phyloP scores from a whole-genome alignment of 164 flowering plant species.

The Cinnamomum micranthum region DNA sequence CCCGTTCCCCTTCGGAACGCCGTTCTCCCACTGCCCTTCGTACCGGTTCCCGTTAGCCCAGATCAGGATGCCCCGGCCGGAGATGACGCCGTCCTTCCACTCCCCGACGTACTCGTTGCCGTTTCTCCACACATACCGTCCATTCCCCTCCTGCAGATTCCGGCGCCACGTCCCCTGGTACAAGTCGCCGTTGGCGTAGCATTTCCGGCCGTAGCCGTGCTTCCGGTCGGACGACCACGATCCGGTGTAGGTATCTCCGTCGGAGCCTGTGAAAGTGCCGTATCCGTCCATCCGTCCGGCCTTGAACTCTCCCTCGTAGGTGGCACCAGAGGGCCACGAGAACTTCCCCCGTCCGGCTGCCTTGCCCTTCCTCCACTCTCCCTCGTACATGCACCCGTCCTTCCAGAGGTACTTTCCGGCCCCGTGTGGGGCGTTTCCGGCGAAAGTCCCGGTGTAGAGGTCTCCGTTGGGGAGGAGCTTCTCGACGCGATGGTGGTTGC shows the following conservation, averaged over 20 bases:
- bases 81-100: conserved; percentile 37
- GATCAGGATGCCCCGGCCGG: conserved; percentile 34
- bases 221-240: conserved; percentile 19
- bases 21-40: conserved; percentile 42
- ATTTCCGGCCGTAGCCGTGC: conserved; percentile 18
- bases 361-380: conserved; percentile 80
- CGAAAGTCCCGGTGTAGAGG: conserved; percentile 74
- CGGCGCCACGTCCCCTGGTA: conserved; percentile 19
- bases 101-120: conserved; percentile 41
- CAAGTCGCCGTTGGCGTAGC: conserved; percentile 21
- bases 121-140: conserved; percentile 33
- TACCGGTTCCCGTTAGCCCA: conserved; percentile 43
- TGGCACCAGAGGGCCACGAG: conserved; percentile 92
- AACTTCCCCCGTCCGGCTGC: conserved; percentile 73
- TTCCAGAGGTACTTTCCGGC: conserved; percentile 82
- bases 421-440: conserved; percentile 73
- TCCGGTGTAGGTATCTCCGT: conserved; percentile 20
- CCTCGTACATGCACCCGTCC: conserved; percentile 93
- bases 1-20: conserved; percentile 42
- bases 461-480: conserved; percentile 74
- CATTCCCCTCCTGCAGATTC: conserved; percentile 22
- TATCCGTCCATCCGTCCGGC: conserved; percentile 22
- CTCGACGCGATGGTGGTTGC: conserved; percentile 31
- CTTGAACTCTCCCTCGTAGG: conserved; percentile 64
- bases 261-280: conserved; percentile 22